These are phyloP conservation scores for Rhodamnia argentea DNA, from an alignment of 345 rosid species.

Conservation along the genomic window DNA sequence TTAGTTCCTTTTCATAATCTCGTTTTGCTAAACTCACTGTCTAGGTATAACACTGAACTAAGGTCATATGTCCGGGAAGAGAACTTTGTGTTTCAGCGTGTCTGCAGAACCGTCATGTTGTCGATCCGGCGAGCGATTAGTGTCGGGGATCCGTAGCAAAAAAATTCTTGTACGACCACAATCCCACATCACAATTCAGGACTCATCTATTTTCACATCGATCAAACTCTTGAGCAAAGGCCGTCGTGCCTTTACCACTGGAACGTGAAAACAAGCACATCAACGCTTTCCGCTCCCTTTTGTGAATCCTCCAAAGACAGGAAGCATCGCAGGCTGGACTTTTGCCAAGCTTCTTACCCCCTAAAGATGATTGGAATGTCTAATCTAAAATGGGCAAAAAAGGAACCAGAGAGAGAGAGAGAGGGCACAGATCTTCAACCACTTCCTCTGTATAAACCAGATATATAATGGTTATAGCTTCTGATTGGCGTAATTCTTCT, in stretches of 20 bases:
- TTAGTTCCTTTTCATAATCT: neutral
- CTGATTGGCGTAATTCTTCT: neutral
- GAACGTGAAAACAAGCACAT: neutral
- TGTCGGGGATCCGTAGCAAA: neutral
- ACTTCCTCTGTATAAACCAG: neutral
- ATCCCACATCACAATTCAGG: neutral
- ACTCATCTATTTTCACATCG: neutral
- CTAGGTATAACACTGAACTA: neutral
- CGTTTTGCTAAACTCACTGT: neutral
- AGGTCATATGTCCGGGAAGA: neutral
- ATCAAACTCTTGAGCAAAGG: neutral
- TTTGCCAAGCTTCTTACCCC: neutral
- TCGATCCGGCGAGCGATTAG: neutral
- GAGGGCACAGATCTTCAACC: neutral
- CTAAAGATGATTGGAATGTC: neutral
- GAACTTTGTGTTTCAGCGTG: neutral
- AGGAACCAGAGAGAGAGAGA: no score
- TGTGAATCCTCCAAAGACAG: neutral
- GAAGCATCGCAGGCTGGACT: neutral
- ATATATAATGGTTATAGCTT: neutral
- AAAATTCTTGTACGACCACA: neutral
- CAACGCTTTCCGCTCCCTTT: neutral
- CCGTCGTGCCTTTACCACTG: neutral
- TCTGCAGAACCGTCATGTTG: neutral
- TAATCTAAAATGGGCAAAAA: neutral